Conservation (phyloP, 2,329 filamentous ascomycete genomes). For the Colletotrichum sp. region DNA sequence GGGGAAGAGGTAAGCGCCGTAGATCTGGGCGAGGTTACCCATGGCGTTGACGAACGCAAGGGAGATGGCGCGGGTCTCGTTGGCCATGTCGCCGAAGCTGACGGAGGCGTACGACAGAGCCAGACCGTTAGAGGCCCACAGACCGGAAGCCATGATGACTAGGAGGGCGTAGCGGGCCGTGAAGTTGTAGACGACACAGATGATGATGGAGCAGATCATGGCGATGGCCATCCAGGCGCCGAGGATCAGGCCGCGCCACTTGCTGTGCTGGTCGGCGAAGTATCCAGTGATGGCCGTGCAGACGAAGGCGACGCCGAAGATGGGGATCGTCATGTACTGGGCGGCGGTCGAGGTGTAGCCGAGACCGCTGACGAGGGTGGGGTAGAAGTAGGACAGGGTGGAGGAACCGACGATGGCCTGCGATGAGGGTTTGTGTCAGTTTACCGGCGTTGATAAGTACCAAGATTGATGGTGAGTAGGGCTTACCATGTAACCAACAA, state of each 20-base stretch:
- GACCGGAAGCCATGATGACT: conserved; percentile 58
- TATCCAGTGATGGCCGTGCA: conserved; percentile 50
- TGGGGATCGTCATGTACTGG: conserved; percentile 49
- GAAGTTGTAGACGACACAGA: conserved; percentile 55
- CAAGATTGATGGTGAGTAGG: not conserved
- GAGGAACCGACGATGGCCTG: conserved; percentile 34
- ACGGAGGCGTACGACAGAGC: conserved; percentile 56
- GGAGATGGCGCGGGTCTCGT: conserved; percentile 50
- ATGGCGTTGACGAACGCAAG: conserved; percentile 57
- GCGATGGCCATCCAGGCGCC: conserved; percentile 49
- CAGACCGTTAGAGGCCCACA: conserved; percentile 59
- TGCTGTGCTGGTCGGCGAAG: conserved; percentile 49
- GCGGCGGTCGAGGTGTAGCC: conserved; percentile 33
- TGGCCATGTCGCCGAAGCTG: conserved; percentile 53
- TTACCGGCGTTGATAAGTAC: conserved; percentile 27
- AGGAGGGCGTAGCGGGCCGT: conserved; percentile 57
- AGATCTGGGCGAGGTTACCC: conserved; percentile 61
- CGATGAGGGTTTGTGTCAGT: not conserved
- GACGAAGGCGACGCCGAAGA: conserved; percentile 58
- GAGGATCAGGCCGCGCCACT: conserved; percentile 52
- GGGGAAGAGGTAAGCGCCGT: conserved; percentile 59
- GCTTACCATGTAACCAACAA: conserved; percentile 43
- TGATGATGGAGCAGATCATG: conserved; percentile 41
- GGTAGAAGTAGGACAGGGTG: conserved; percentile 37
- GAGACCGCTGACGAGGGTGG: conserved; percentile 34